A percentile compares a stretch with the other conserved stretches of the same genome.
Conservation (phyloP, 306 rosid genomes). For the Casuarina glauca region DNA sequence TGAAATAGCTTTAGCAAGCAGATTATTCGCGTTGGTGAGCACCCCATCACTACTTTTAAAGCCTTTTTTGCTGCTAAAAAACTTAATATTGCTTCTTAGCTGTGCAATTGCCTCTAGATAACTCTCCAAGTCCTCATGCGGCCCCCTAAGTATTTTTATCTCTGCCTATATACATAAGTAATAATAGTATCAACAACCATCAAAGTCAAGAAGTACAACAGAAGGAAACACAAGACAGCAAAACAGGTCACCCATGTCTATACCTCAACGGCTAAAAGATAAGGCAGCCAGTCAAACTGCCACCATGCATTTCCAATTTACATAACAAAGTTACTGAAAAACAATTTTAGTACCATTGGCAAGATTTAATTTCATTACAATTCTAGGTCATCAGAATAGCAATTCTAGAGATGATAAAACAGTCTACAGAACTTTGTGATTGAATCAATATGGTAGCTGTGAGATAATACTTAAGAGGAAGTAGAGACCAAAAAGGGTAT, state of each 20-base stretch:
- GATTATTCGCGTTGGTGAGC: slow-evolving; percentile 62
- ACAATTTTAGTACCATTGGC: neutral
- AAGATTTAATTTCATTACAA: neutral
- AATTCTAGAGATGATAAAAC: neutral
- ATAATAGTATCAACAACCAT: slow-evolving; percentile 18
- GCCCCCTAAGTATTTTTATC: slow-evolving; percentile 73
- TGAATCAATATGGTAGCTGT: neutral
- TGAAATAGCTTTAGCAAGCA: slow-evolving; percentile 80
- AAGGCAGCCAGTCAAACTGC: neutral
- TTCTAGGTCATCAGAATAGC: neutral
- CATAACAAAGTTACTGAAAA: neutral
- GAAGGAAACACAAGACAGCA: neutral
- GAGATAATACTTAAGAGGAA: neutral
- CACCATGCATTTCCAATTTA: neutral
- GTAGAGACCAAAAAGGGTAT: neutral
- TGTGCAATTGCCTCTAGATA: slow-evolving; percentile 87
- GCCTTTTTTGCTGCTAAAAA: slow-evolving; percentile 69
- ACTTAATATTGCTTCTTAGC: slow-evolving; percentile 73
- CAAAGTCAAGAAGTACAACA: neutral
- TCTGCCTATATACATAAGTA: slow-evolving; percentile 63
- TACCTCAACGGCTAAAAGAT: neutral
- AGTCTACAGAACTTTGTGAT: neutral
- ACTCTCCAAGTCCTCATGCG: slow-evolving; percentile 88
- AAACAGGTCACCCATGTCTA: neutral
- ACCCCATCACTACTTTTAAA: slow-evolving; percentile 72